Evolutionary conservation across 352 stramenopile species (phyloP), one percentile per base, ranked within the genome.

Genomic region (Blastocystis sp.): DNA sequence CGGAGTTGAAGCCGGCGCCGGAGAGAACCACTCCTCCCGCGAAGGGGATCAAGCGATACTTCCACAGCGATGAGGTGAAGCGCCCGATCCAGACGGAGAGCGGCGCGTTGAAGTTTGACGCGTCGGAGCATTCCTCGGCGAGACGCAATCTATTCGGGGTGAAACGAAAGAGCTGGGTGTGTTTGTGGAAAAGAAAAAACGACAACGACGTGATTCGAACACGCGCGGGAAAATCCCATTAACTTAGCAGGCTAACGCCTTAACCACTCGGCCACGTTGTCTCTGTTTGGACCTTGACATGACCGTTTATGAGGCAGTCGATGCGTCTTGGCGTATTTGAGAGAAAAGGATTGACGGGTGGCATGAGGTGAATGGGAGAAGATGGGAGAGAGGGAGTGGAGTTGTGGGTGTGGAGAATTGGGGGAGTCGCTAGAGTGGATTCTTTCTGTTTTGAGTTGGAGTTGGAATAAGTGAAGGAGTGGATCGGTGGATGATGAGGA

Each of bases 21-120:
- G 45, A 69, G 4, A 29, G 35, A 39, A 3, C 2, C 24, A 85
- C 51, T 21, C 74, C 74, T 19, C 35, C 31, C 13, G 31, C 51
- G 24, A 85, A 85, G 29, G 74, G 74, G 66, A 85, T 85, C 51
- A 85, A 85, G 26, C 74, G 74, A 1, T 85, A 55, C 31, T 85
- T 85, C 41, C 74, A 45, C 13, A 85, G 60, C 50, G 66, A 77
- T 16, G 66, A 77, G 45, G 66, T 77, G 10, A 77, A 77, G 66
- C 3, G 24, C 26, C 31, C 60, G 45, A 50, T 67, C 26, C 55
- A 37, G 26, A 55, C 12, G 12, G 55, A 37, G 35, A 85, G n/a
- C 21, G 51, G 35, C 50, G 31, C n/a, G 6, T 21, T 85, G 4
- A n/a, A 33, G 13, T 62, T 70, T 45, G 16, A 16, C 16, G 6